Evolutionary conservation across 345 rosid genomes (phyloP), one percentile per base, ranked within the genome.

Genomic region (Passiflora organensis): DNA sequence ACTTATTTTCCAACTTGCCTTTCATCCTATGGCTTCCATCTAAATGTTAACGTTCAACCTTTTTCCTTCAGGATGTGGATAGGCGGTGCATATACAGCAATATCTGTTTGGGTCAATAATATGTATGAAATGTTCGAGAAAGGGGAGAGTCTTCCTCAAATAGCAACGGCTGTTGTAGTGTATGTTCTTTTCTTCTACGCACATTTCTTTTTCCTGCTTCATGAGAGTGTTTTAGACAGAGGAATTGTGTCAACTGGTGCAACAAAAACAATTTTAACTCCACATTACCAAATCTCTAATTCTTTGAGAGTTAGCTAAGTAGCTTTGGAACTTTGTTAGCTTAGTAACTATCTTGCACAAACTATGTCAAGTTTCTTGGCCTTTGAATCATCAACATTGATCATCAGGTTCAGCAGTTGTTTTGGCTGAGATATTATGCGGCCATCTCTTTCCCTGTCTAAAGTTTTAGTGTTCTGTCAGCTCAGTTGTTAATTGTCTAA

Each of bases 121-220:
- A 69, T 88, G 71, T 59, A 57, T 22, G 63, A 76, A 49, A 77
- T 76, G 75, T 75, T 88, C 68, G 48, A 56, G 34, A 63, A 49
- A 17, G 86, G 94, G 45, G 79, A 74, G 53, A 82, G 77, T 81
- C 83, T 89, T 63, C 99, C 99, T 56, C 96, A 84, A 54, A 57
- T 88, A 25, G 93, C 96, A 39, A 70, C 85, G 58, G 84, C 81
- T 62, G 85, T 87, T 60, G 84, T 83, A 46, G 87, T 77, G 97
- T 90, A 77, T 86, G 95, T 64, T 43, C 15, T 51, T 57, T 45
- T 52, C 53, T 65, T 56, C 59, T 16, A n/a, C 13, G 52, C 54
- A 39, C 54, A 24, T 45, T 43, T 58, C 39, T 13, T 44, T 15
- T 58, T 46, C 6, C 18, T 17, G 6, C 41, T 32, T 50, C 18